These are phyloP conservation scores for Aristolochia contorta DNA, from an alignment of 164 flowering plant genomes.

Conservation along the genomic window DNA sequence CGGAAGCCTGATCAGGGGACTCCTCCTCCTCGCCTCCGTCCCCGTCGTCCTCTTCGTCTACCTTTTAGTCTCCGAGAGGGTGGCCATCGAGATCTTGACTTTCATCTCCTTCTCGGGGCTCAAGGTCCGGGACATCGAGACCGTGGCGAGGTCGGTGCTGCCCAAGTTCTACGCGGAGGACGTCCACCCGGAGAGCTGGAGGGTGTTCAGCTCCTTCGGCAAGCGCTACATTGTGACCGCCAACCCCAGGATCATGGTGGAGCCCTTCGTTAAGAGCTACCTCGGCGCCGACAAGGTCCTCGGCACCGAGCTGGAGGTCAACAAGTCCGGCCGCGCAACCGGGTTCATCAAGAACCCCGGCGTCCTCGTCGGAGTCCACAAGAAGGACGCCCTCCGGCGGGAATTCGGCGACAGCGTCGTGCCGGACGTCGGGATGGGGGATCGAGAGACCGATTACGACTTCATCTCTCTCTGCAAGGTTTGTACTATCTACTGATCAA, in stretches of 20 bases:
- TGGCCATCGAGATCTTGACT: conserved; percentile 34
- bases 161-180: conserved; percentile 69
- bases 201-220: conserved; percentile 55
- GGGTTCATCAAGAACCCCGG: conserved; percentile 63
- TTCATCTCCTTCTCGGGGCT: conserved; percentile 53
- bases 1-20: conserved; percentile 47
- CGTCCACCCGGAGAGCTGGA: conserved; percentile 64
- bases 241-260: conserved; percentile 65
- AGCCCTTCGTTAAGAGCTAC: conserved; percentile 45
- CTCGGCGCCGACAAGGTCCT: conserved; percentile 64
- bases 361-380: conserved; percentile 52
- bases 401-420: conserved; percentile 42
- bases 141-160: conserved; percentile 51
- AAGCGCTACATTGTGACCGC: conserved; percentile 54
- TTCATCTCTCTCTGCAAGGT: conserved; percentile 86
- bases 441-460: conserved; percentile 49
- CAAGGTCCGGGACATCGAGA: conserved; percentile 48
- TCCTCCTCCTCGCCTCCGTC: conserved; percentile 36
- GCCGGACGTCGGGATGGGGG: conserved; percentile 74
- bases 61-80: conserved; percentile 42
- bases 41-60: conserved; percentile 47
- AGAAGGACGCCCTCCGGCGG: conserved; percentile 29
- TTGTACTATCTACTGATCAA: not conserved
- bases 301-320: conserved; percentile 61
- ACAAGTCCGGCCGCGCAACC: conserved; percentile 50